Base-by-base conservation (phyloP, 2,329 filamentous ascomycete species). In the Pseudovirgaria hyperparasitica region DNA sequence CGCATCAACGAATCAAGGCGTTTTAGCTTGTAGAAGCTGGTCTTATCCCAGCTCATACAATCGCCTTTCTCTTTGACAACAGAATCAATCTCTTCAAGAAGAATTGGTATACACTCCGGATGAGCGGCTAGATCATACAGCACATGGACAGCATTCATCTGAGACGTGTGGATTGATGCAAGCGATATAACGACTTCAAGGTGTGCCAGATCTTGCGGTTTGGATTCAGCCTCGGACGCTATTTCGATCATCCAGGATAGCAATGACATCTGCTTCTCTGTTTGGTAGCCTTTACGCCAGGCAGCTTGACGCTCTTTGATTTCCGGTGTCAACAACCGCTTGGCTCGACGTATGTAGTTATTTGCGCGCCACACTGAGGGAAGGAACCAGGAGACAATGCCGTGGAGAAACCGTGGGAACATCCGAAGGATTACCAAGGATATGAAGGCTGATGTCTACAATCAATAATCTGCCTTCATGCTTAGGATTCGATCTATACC, bases 371-470 rank as follows among this genome's bases (percentile, higher is more conserved):
- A 30, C 18, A 10, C 21, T 6, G 23, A 38, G 19, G 23, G 36
- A 12, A 27, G 25, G 14, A 30, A 28, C 10, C 2, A 33, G 6
- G 19, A 14, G 9, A 33, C 6, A 3, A 22, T 5, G 9, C 13
- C 10, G 19, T 33, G 31, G 3, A 33, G 9, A 16, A 19, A 33
- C 6, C 20, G 28, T 5, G 31, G 29, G 14, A 31, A 31, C n/a
- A 31, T 14, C 9, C 29, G 29, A 5, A 29, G 16, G 2, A 56
- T 58, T 1, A 30, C 39, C 37, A 61, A 51, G 4, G 64, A 29
- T 13, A 61, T 55, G 10, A 60, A 28, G 6, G 25, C 10, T 12
- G 14, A 12, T 26, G 8, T 15, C 16, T 7, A 5, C 15, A 4
- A 26, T 5, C 9, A 7, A 16, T 8, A 26, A 16, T 20, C n/a